These are phyloP conservation scores for Clonostachys solani DNA, from an alignment of 2,329 filamentous ascomycete genomes.

Conservation along the genomic window DNA sequence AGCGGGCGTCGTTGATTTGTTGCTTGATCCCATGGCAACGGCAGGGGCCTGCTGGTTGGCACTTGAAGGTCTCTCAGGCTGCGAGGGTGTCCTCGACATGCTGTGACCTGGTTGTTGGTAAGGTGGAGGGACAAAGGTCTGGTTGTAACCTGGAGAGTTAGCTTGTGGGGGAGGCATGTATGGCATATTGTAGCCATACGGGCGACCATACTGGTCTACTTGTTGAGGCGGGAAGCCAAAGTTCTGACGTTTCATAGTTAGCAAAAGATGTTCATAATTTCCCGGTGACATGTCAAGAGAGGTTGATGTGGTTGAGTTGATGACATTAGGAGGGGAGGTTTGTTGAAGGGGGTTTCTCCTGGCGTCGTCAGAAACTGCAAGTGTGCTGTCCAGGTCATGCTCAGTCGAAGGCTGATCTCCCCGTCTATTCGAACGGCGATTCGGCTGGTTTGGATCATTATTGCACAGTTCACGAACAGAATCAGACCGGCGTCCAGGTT, in stretches of 20 bases:
- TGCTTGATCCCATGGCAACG: constrained; percentile 15
- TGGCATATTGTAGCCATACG: constrained; percentile 37
- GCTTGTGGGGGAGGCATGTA: constrained; percentile 42
- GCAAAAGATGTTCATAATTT: constrained; percentile 69
- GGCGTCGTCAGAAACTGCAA: not conserved
- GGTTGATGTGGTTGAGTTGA: not conserved
- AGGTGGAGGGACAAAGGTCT: constrained; percentile 33
- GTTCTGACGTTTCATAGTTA: constrained; percentile 66
- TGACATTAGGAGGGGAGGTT: constrained; percentile 7
- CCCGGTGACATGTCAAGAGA: constrained; percentile 62
- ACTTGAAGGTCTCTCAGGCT: constrained; percentile 66
- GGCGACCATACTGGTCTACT: constrained; percentile 31
- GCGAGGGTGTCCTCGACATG: constrained; percentile 83
- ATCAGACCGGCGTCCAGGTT: constrained; percentile 29
- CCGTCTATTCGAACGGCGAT: constrained; percentile 6
- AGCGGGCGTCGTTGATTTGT: constrained; percentile 45
- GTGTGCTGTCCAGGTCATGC: constrained; percentile 1
- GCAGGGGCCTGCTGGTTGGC: constrained; percentile 45
- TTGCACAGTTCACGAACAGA: constrained; percentile 23
- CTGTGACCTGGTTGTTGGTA: constrained; percentile 51
- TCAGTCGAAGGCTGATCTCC: constrained; percentile 15
- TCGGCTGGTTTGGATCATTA: not conserved
- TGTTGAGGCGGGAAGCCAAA: constrained; percentile 47
- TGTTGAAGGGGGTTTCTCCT: constrained; percentile 3
- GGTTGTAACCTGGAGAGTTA: constrained; percentile 46